Evolutionary conservation across 129 eudicot species (phyloP), one percentile per base, ranked within the genome.

Genomic region (Chrysanthemum makinoi): DNA sequence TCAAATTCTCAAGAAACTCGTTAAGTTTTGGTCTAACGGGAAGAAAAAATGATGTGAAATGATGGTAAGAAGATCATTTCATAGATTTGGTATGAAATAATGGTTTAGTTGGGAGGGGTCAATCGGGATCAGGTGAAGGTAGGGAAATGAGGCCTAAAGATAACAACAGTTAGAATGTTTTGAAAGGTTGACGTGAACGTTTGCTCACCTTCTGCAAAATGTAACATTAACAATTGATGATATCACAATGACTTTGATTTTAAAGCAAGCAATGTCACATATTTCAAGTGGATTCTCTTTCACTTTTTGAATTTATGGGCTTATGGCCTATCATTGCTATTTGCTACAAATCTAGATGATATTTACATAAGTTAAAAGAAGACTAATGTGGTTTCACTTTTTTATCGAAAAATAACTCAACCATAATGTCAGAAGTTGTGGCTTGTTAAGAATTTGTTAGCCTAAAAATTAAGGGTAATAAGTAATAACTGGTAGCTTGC

Each of bases 191-290:
- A 82, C 74, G 84, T 77, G 68, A 84, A 86, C 68, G 81, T 81
- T 72, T 70, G 61, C 68, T 75, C 81, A 70, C 70, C 75, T 76
- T 56, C 62, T 64, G 52, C 39, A 64, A 52, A 59, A 65, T 73
- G 46, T 64, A 52, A 74, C 78, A 52, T 70, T 62, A 58, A 56
- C 65, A 11, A 71, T 74, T 48, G 75, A 71, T 64, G 14, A 64
- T 18, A 43, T 67, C 65, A 6, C 75, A 61, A n/a, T 77, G 75
- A 79, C 94, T 87, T 87, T 65, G 77, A 84, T 87, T 87, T 67
- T 66, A 82, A 86, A 84, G 77, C 80, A 87, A 87, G 94, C 87
- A 84, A 87, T 80, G 75, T 43, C 77, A 71, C 52, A 49, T 52
- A 68, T 70, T 70, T 70, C 74, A 55, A 70, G 62, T 57, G 65